Base-by-base conservation (phyloP, 768 basidiomycete genomes). In the Phanerochaete sordida region DNA sequence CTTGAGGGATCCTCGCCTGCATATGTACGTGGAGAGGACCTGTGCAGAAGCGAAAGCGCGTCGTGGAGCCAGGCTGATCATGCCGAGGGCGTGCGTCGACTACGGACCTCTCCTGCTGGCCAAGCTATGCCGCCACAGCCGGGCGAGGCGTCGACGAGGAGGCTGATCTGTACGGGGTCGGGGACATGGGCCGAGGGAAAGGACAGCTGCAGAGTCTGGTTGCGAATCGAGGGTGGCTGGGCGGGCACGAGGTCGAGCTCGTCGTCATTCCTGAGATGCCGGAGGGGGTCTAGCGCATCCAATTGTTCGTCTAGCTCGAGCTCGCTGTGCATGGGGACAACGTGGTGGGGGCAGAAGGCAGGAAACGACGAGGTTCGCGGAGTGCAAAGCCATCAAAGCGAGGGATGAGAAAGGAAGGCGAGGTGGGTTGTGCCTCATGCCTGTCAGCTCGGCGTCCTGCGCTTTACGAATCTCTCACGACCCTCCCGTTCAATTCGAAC, bases 91-190 rank as follows among this genome's bases (percentile, higher is more conserved):
- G 56, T 24, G 30, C 48, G 52, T 54, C 50, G 46, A 24, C 19
- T 44, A 70, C 76, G 65, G 65, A 93, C 93, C 82, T 93, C 85
- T 65, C 93, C 95, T 8, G 94, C 91, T 3, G 92, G 92, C 95
- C 95, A 96, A 2, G 91, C 86, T 39, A 95, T 83, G 4, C 95
- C 95, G 15, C 95, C 95, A 70, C 95, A 97, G 1, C 95, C 95
- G 19, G 91, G 91, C 45, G 86, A 78, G 8, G 93, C 85, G 70
- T 95, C 92, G 2, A 95, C 81, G 23, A 77, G 75, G 39, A 95
- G 80, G 45, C 72, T 73, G 58, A 87, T 76, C 3, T 69, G 60
- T 58, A 88, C 64, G 24, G 73, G 70, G 50, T 37, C 44, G 54
- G 58, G 49, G 58, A 61, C 60, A 67, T 56, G 44, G 37, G 48